Percentiles rank a stretch among this genome's conserved stretches.
These are phyloP conservation scores for Fusarium coffeatum DNA, from an alignment of 2,329 filamentous ascomycete species.

Conservation along the genomic window DNA sequence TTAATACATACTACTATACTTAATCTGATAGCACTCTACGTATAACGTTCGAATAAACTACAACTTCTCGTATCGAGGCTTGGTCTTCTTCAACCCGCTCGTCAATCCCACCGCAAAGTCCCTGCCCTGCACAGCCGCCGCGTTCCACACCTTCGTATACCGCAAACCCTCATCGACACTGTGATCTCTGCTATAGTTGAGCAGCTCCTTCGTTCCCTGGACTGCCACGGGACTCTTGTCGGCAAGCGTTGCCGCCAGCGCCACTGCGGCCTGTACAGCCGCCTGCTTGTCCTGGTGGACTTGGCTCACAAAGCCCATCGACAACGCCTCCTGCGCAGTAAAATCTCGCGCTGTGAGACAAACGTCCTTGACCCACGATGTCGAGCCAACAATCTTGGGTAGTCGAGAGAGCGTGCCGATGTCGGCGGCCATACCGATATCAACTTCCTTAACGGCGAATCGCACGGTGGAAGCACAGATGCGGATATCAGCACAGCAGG, in stretches of 20 bases:
- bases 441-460: slow-evolving; percentile 83
- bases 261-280: slow-evolving; percentile 71
- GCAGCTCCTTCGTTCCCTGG: slow-evolving; percentile 85
- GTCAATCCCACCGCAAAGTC: slow-evolving; percentile 81
- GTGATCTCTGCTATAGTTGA: slow-evolving; percentile 85
- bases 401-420: slow-evolving; percentile 80
- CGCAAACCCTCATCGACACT: slow-evolving; percentile 80
- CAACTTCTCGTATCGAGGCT: slow-evolving; percentile 86
- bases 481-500: slow-evolving; percentile 76
- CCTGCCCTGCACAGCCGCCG: slow-evolving; percentile 80
- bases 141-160: slow-evolving; percentile 91
- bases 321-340: slow-evolving; percentile 72
- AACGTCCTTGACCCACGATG: slow-evolving; percentile 84
- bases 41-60: slow-evolving; percentile 52
- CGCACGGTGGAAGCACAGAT: slow-evolving; percentile 69
- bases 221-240: slow-evolving; percentile 89
- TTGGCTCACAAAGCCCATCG: slow-evolving; percentile 76
- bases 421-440: slow-evolving; percentile 83
- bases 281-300: slow-evolving; percentile 72
- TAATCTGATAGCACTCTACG: background rate
- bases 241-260: slow-evolving; percentile 74
- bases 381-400: slow-evolving; percentile 77
- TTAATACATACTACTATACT: background rate
- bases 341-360: slow-evolving; percentile 78
- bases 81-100: slow-evolving; percentile 81